Evolutionary conservation across 176 grass and related monocot genomes (phyloP), one percentile per base, ranked within the genome.

Genomic region (Melocanna baccifera): DNA sequence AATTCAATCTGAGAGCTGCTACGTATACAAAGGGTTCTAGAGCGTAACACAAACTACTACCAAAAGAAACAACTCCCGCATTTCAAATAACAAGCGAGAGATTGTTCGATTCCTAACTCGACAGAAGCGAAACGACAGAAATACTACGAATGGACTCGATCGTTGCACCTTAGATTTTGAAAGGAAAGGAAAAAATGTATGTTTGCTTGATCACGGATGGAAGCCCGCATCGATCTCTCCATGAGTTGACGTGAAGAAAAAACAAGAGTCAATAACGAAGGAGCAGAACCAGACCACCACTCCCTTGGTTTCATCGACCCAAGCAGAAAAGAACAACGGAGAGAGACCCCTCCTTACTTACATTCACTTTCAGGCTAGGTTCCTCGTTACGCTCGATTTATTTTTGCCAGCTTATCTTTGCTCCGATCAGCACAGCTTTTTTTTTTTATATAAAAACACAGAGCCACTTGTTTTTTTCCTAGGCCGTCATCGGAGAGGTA

Each of bases 251-350:
- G 67, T 20, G 67, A 53, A 71, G 43, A 36, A 28, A 48, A 8
- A 67, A 32, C 61, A 80, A 61, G 34, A 32, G 66, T 23, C 55
- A 23, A 63, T 9, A 59, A 7, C 20, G 6, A 39, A 11, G 20
- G 7, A 37, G 51, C 63, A 30, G 59, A 59, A 55, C 20, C 15
- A 59, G 50, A 81, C 14, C 14, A 36, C 12, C 50, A 46, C 26
- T 75, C 12, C 51, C 71, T 82, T 50, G 50, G 79, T 51, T 68
- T 71, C 86, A 87, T 83, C 70, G 62, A 40, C 53, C 52, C 32
- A 23, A 75, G 34, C 10, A 11, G 11, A 28, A 37, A 70, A 46
- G 6, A 16, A 53, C 28, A 52, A 63, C 30, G 6, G 12, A 3
- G 16, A 3, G n/a, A 80, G 26, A 52, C 4, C 45, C n/a, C 34